A percentile compares a stretch with the other conserved stretches of the same genome.
phyloP scores from a whole-genome alignment of 2,329 filamentous ascomycete genomes.

The Colletotrichum lentis region DNA sequence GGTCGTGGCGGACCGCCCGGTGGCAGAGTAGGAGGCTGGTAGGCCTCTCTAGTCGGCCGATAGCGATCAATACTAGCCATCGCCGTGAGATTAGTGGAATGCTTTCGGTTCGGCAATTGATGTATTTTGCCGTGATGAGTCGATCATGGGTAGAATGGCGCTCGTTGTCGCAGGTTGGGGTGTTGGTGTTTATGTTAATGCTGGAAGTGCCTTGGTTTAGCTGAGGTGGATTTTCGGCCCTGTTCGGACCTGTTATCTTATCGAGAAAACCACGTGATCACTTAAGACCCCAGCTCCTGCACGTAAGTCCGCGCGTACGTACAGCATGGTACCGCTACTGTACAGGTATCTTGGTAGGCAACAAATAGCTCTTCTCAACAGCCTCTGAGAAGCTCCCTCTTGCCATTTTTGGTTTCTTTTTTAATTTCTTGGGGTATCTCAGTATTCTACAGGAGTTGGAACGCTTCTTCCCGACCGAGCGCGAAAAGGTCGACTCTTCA shows the following conservation, averaged over 20 bases:
- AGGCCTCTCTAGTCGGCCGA: slow-evolving; percentile 64
- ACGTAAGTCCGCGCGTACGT: not conserved
- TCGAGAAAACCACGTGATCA: slow-evolving; percentile 30
- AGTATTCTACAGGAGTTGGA: slow-evolving; percentile 9
- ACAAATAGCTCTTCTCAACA: not conserved
- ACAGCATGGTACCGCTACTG: not conserved
- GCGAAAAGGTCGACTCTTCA: not conserved
- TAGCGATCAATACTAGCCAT: slow-evolving; percentile 71
- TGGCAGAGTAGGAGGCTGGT: slow-evolving; percentile 61
- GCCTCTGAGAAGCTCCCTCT: not conserved
- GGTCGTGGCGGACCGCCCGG: slow-evolving; percentile 47
- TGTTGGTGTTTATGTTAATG: slow-evolving; percentile 9
- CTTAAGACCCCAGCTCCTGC: slow-evolving; percentile 4
- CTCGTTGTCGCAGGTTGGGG: slow-evolving; percentile 25
- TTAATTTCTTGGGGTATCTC: slow-evolving; percentile 30
- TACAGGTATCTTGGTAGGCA: not conserved
- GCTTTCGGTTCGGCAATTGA: slow-evolving; percentile 3
- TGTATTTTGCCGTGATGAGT: slow-evolving; percentile 4
- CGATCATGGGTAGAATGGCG: slow-evolving; percentile 25
- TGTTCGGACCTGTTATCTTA: slow-evolving; percentile 42
- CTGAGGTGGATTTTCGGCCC: slow-evolving; percentile 24
- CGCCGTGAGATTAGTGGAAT: slow-evolving; percentile 34
- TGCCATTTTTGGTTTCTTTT: not conserved
- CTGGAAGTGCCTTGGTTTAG: slow-evolving; percentile 7
- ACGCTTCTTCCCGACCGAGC: not conserved